phyloP scores from a whole-genome alignment of 805 yeast genomes.

The Scheffersomyces ergatensis region DNA sequence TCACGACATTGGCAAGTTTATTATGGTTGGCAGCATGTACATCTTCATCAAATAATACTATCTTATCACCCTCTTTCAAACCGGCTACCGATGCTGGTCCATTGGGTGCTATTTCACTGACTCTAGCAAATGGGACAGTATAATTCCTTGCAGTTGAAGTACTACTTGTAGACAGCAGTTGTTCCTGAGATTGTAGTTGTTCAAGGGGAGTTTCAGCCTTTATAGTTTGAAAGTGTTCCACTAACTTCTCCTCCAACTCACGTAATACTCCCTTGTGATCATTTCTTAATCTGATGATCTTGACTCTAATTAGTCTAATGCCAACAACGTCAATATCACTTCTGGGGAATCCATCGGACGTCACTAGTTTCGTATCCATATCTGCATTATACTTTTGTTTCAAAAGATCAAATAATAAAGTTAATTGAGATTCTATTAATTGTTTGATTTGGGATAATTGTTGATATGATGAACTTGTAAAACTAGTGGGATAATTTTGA shows the following conservation, averaged over 20 bases:
- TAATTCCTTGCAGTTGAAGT: background rate
- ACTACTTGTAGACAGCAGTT: background rate
- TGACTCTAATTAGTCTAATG: slow-evolving; percentile 59
- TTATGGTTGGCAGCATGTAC: slow-evolving; percentile 57
- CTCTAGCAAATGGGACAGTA: slow-evolving; percentile 53
- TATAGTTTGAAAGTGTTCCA: slow-evolving; percentile 35
- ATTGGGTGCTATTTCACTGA: slow-evolving; percentile 44
- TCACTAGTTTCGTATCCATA: slow-evolving; percentile 64
- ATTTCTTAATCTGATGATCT: slow-evolving; percentile 65
- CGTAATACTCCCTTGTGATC: slow-evolving; percentile 56
- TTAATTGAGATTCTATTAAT: slow-evolving; percentile 24
- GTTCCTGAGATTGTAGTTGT: background rate
- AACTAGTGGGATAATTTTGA: slow-evolving; percentile 16
- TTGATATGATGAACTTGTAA: slow-evolving; percentile 10
- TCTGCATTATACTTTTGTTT: slow-evolving; percentile 44
- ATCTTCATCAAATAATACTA: slow-evolving; percentile 50
- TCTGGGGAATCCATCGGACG: slow-evolving; percentile 82
- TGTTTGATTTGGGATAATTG: slow-evolving; percentile 12
- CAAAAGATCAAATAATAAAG: slow-evolving; percentile 40
- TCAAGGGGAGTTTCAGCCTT: background rate
- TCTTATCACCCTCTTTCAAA: slow-evolving; percentile 50
- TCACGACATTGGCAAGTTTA: slow-evolving; percentile 43
- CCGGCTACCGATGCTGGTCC: slow-evolving; percentile 63
- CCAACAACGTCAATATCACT: slow-evolving; percentile 74
- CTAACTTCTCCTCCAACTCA: slow-evolving; percentile 46